phyloP scores from a whole-genome alignment of 2,329 filamentous ascomycete genomes.

The Arthrocladium fulminans region DNA sequence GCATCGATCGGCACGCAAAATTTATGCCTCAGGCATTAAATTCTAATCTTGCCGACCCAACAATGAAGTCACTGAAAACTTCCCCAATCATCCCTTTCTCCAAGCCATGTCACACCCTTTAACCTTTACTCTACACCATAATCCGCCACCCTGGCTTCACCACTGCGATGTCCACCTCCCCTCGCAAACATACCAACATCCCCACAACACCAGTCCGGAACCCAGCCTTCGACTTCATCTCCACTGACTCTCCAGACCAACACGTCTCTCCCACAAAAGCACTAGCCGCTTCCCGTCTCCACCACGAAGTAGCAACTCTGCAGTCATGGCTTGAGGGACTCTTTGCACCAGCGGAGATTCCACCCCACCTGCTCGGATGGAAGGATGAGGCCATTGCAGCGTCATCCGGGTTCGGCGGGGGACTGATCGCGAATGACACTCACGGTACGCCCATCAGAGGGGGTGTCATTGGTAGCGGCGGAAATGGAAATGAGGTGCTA shows the following conservation, averaged over 20 bases:
- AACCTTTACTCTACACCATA: too few relatives aligned
- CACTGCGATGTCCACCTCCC: too few relatives aligned
- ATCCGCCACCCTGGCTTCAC: too few relatives aligned
- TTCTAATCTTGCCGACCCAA: too few relatives aligned
- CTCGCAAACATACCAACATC: too few relatives aligned
- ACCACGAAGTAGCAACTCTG: constrained; percentile 1
- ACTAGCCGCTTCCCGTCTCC: background rate
- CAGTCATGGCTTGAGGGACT: constrained; percentile 2
- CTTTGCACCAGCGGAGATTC: background rate
- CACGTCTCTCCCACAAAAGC: constrained; percentile 8
- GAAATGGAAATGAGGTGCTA: constrained; percentile 8
- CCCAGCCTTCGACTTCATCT: background rate
- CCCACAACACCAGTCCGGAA: background rate
- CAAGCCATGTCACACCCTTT: too few relatives aligned
- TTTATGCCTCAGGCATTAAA: too few relatives aligned
- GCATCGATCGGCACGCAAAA: too few relatives aligned
- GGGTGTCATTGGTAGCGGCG: background rate
- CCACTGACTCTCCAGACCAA: background rate
- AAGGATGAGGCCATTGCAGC: background rate
- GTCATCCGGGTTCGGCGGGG: background rate
- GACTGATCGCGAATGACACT: background rate
- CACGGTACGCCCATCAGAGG: background rate
- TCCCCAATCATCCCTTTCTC: too few relatives aligned
- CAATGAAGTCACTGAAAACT: too few relatives aligned
- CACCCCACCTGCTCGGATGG: constrained; percentile 1